These are phyloP conservation scores for Orbilia oligospora DNA, from an alignment of 2,329 filamentous ascomycete genomes.

Conservation along the genomic window DNA sequence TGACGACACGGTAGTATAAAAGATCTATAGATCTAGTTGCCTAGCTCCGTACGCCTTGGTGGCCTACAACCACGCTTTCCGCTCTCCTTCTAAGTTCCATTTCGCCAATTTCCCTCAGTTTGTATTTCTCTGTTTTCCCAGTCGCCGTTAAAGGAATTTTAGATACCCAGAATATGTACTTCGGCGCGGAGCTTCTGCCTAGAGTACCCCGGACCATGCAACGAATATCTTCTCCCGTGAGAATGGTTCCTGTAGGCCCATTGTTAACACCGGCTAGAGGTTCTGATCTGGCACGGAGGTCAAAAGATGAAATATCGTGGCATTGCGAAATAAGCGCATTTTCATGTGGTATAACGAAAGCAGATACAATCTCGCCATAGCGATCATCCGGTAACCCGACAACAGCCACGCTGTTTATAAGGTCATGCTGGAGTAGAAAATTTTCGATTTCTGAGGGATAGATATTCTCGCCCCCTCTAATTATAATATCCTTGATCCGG, in stretches of 20 bases:
- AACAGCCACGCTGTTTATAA: conserved; percentile 81
- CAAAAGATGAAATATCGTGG: not conserved
- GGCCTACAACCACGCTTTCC: conserved; percentile 71
- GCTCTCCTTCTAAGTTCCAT: not conserved
- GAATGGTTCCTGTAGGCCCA: conserved; percentile 61
- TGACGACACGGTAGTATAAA: too few species aligned
- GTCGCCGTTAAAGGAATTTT: conserved; percentile 93
- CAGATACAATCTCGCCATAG: conserved; percentile 88
- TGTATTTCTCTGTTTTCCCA: conserved; percentile 95
- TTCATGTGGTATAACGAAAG: conserved; percentile 74
- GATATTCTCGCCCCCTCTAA: conserved; percentile 87
- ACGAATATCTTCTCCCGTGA: conserved; percentile 75
- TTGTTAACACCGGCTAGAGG: not conserved
- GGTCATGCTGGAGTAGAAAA: conserved; percentile 80
- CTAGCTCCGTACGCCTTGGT: not conserved
- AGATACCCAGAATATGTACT: conserved; percentile 87
- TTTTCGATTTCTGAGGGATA: conserved; percentile 92
- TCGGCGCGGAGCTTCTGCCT: conserved; percentile 84
- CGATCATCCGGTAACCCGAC: conserved; percentile 85
- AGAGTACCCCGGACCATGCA: conserved; percentile 80
- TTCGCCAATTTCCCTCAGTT: conserved; percentile 28
- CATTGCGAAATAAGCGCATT: not conserved
- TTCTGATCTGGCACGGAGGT: conserved; percentile 1
- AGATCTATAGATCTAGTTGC: too few species aligned
- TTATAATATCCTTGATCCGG: conserved; percentile 94